Percentiles rank a stretch among this genome's conserved stretches.
Conservation (phyloP, 495 filamentous ascomycete genomes). For the Aspergillus bertholletiae region DNA sequence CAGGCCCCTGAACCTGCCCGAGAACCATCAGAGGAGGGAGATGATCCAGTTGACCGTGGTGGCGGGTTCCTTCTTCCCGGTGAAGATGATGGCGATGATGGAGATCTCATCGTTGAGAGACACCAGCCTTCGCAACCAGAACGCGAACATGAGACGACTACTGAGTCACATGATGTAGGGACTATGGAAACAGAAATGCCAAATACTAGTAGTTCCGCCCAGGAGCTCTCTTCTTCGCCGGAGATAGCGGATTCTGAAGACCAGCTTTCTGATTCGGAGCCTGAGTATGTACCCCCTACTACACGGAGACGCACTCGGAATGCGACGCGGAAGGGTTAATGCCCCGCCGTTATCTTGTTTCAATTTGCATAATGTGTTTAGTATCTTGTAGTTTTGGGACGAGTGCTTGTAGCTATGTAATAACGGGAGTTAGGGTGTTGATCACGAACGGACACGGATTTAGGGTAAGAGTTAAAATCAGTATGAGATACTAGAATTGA, state of each 20-base stretch:
- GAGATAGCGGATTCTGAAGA: slow-evolving; percentile 4
- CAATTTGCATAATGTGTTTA: not conserved
- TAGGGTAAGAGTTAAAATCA: not conserved
- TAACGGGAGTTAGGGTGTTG: not conserved
- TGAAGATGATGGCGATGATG: slow-evolving; percentile 14
- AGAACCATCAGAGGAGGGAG: slow-evolving; percentile 11
- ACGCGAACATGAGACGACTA: not conserved
- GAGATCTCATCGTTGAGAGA: slow-evolving; percentile 13
- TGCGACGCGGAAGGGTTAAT: slow-evolving; percentile 1
- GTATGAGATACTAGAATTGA: not conserved
- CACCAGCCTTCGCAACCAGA: not conserved
- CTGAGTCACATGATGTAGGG: not conserved
- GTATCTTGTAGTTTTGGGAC: not conserved
- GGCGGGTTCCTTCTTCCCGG: slow-evolving; percentile 13
- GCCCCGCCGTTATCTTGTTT: not conserved
- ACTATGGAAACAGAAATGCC: not conserved
- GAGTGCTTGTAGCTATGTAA: not conserved
- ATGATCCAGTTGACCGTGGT: slow-evolving; percentile 25
- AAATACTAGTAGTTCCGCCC: not conserved
- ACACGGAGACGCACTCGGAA: slow-evolving; percentile 25
- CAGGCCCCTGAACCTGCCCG: slow-evolving; percentile 11
- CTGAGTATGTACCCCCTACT: slow-evolving; percentile 17
- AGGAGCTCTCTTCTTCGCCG: slow-evolving; percentile 9
- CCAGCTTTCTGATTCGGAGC: not conserved
- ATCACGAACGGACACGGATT: not conserved